These are phyloP conservation scores for Wickerhamiella siamensis DNA, from an alignment of 805 yeast species.

Conservation along the genomic window DNA sequence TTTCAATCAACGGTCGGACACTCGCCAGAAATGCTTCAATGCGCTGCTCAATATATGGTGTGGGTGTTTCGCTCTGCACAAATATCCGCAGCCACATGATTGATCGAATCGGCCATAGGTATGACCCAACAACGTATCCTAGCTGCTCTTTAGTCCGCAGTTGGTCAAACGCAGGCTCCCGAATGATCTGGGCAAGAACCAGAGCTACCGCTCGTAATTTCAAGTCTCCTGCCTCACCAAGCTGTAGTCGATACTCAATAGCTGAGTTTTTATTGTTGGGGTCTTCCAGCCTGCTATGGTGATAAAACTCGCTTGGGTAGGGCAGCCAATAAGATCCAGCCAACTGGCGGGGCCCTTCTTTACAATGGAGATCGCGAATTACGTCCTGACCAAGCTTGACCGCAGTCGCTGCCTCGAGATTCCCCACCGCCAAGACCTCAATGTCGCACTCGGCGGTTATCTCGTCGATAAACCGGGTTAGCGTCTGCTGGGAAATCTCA, in stretches of 20 bases:
- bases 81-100: conserved; percentile 58
- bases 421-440: conserved; percentile 71
- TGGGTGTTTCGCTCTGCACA: conserved; percentile 70
- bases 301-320: conserved; percentile 15
- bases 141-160: conserved; percentile 88
- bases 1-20: conserved; percentile 33
- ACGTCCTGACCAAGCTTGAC: conserved; percentile 33
- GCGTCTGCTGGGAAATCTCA: conserved; percentile 24
- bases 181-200: conserved; percentile 54
- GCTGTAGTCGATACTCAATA: conserved; percentile 61
- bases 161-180: conserved; percentile 81
- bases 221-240: conserved; percentile 37
- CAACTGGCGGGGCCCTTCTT: conserved; percentile 30
- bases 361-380: conserved; percentile 27
- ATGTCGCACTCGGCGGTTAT: conserved; percentile 46
- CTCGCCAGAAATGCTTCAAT: conserved; percentile 47
- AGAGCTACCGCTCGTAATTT: conserved; percentile 39
- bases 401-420: conserved; percentile 43
- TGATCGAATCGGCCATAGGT: conserved; percentile 53
- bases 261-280: conserved; percentile 67
- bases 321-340: conserved; percentile 29
- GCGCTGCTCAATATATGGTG: conserved; percentile 62
- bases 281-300: conserved; percentile 34
- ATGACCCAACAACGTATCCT: conserved; percentile 86
- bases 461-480: conserved; percentile 4